Evolutionary conservation across 148 eudicot genomes (phyloP).

Genomic region (Fagopyrum esculentum): DNA sequence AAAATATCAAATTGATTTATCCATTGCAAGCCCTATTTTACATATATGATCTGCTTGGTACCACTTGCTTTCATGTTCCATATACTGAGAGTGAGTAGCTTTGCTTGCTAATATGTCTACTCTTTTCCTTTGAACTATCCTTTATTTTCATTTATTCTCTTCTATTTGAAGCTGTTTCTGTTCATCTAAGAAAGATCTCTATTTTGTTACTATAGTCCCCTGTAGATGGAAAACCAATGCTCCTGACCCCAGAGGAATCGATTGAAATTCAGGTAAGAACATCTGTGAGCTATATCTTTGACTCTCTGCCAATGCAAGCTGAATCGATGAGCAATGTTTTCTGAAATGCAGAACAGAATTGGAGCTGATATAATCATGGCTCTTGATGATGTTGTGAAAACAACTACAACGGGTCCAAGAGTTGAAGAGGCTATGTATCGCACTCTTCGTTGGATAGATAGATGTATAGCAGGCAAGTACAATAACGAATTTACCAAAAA

Average conservation of each 20-base stretch:
- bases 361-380: constrained; percentile 97
- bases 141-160: background rate
- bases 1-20: background rate
- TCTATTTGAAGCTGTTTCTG: background rate
- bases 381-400: constrained; percentile 84
- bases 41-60: background rate
- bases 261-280: constrained; percentile 75
- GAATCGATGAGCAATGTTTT: background rate
- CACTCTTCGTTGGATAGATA: constrained; percentile 92
- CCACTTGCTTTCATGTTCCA: background rate
- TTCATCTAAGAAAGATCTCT: constrained; percentile 13
- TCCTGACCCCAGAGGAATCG: constrained; percentile 84
- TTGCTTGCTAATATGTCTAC: background rate
- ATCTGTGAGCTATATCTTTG: background rate
- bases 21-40: background rate
- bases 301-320: background rate
- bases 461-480: constrained; percentile 68
- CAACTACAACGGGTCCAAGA: constrained; percentile 82
- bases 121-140: background rate
- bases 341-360: constrained; percentile 63
- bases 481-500: background rate
- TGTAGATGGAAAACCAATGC: constrained; percentile 89
- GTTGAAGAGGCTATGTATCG: constrained; percentile 95
- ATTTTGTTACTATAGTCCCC: constrained; percentile 56
- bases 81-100: background rate